Conservation (phyloP, 768 basidiomycete genomes). For the Trametes cingulata region DNA sequence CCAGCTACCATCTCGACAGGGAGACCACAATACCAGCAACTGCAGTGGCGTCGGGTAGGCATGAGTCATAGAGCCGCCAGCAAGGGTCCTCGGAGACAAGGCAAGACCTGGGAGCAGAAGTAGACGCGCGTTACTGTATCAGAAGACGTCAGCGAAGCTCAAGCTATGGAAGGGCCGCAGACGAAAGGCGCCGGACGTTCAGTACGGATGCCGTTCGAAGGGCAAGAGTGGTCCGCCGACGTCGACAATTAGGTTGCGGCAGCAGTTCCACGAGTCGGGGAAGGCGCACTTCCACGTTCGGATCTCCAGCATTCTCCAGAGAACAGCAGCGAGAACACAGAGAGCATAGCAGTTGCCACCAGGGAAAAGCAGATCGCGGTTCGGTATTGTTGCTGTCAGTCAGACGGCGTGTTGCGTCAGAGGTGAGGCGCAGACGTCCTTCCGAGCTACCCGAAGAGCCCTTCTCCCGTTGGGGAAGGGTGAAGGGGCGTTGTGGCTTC, state of each 20-base stretch:
- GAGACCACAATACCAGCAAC: neutral
- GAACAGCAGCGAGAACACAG: neutral
- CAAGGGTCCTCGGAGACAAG: neutral
- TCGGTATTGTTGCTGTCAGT: no score
- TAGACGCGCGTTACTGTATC: neutral
- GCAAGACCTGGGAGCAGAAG: neutral
- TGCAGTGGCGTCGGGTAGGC: neutral
- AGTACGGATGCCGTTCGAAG: neutral
- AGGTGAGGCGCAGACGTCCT: no score
- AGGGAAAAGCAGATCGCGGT: neutral
- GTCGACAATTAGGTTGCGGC: constrained; percentile 5
- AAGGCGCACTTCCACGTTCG: neutral
- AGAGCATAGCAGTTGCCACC: neutral
- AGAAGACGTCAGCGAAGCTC: constrained; percentile 7
- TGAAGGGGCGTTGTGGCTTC: neutral
- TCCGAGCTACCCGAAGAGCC: no score
- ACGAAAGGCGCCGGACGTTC: constrained; percentile 1
- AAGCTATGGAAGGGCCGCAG: neutral
- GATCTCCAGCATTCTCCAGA: constrained; percentile 18
- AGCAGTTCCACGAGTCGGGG: constrained; percentile 1
- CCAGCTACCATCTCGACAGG: neutral
- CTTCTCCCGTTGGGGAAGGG: neutral
- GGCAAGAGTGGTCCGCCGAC: neutral
- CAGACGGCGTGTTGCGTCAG: no score
- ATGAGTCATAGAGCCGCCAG: neutral